Conservation (phyloP, 1,284 basidiomycete genomes). For the Abortiporus biennis region DNA sequence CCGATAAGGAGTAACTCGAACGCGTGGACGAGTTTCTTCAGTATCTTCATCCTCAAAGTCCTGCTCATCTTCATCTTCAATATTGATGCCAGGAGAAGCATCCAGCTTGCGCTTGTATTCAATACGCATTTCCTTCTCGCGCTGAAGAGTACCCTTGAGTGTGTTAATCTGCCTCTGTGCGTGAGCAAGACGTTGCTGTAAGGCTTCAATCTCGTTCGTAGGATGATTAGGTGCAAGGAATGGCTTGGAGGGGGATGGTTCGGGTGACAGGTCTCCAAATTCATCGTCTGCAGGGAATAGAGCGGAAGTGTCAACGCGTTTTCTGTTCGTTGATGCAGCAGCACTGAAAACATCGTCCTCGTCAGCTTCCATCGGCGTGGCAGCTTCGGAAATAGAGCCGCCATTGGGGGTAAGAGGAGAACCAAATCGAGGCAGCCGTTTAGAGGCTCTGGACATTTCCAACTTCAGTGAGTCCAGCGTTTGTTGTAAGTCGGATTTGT, state of each 20-base stretch:
- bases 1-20: slow-evolving; percentile 32
- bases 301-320: slow-evolving; percentile 48
- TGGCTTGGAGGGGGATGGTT: slow-evolving; percentile 53
- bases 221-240: slow-evolving; percentile 68
- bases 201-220: slow-evolving; percentile 70
- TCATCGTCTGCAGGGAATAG: slow-evolving; percentile 52
- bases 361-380: slow-evolving; percentile 53
- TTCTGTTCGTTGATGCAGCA: slow-evolving; percentile 56
- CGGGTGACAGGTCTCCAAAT: slow-evolving; percentile 46
- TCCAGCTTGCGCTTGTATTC: slow-evolving; percentile 51
- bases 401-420: slow-evolving; percentile 65
- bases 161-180: slow-evolving; percentile 79
- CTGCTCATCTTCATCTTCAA: slow-evolving; percentile 38
- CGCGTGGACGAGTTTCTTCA: slow-evolving; percentile 29
- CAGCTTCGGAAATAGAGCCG: slow-evolving; percentile 39
- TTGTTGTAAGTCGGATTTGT: slow-evolving; percentile 88
- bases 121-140: slow-evolving; percentile 76
- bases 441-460: slow-evolving; percentile 57
- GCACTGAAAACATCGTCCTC: slow-evolving; percentile 68
- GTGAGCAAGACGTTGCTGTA: slow-evolving; percentile 75
- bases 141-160: slow-evolving; percentile 67
- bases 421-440: slow-evolving; percentile 56
- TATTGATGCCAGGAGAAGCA: slow-evolving; percentile 27
- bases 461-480: slow-evolving; percentile 70
- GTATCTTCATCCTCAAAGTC: slow-evolving; percentile 35